A percentile compares a stretch with the other conserved stretches of the same genome.
Conservation (phyloP, 352 stramenopile genomes). For the Pythium sp. region DNA sequence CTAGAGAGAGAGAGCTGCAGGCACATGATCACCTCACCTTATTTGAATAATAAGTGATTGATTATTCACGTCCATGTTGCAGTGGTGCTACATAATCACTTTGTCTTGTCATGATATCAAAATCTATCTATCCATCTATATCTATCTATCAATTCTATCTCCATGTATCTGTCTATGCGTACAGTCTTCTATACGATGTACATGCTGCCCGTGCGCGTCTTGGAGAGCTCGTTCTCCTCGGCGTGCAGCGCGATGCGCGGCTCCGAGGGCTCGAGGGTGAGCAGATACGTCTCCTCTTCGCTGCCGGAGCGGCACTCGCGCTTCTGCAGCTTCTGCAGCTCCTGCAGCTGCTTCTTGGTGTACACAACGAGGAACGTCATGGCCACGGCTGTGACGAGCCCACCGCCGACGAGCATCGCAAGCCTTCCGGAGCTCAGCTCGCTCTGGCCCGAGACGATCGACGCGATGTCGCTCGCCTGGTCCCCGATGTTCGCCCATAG, state of each 20-base stretch:
- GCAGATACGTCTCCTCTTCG: conserved; percentile 34
- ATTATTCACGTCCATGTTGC: background rate
- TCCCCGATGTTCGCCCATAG: conserved; percentile 72
- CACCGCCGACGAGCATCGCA: conserved; percentile 38
- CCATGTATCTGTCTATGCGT: background rate
- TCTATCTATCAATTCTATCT: background rate
- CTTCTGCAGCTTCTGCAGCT: conserved; percentile 70
- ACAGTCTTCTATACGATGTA: conserved; percentile 7
- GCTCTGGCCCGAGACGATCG: conserved; percentile 47
- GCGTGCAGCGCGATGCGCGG: conserved; percentile 17
- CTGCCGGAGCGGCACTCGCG: conserved; percentile 49
- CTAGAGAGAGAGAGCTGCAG: too few relatives aligned
- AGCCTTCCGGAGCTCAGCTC: conserved; percentile 46
- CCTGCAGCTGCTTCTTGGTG: conserved; percentile 53
- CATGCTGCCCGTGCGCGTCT: conserved; percentile 26
- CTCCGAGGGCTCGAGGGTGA: conserved; percentile 13
- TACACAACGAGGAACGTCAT: conserved; percentile 66
- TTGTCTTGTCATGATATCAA: background rate
- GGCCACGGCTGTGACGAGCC: conserved; percentile 43
- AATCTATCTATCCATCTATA: background rate
- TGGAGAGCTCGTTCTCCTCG: conserved; percentile 17
- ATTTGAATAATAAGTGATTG: too few relatives aligned
- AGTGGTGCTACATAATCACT: background rate
- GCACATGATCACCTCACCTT: background rate
- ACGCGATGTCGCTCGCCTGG: conserved; percentile 65